These are phyloP conservation scores for Eucalyptus camaldulensis DNA, from an alignment of 345 rosid species.

Conservation along the genomic window DNA sequence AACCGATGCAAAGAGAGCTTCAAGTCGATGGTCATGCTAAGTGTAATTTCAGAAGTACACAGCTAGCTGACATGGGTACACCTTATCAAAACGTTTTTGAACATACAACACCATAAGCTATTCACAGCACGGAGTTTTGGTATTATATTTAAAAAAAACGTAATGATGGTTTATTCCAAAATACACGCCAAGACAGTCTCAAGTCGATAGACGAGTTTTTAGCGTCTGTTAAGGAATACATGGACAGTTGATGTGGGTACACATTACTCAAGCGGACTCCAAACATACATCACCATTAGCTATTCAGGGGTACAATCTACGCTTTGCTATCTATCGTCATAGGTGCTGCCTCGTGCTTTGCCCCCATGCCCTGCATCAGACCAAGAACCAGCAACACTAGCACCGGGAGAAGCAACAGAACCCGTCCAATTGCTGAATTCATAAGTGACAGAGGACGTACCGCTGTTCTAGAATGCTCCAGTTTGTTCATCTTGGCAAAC, in stretches of 20 bases:
- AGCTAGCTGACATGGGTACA: not conserved
- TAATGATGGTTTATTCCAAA: not conserved
- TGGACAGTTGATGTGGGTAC: not conserved
- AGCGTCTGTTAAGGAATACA: not conserved
- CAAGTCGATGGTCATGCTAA: not conserved
- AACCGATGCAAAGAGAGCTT: not conserved
- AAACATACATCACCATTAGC: not conserved
- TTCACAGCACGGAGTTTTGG: too few relatives aligned
- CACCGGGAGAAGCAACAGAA: not conserved
- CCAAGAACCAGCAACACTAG: not conserved
- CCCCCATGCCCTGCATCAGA: slow-evolving; percentile 1
- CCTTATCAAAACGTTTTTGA: not conserved
- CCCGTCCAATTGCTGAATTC: not conserved
- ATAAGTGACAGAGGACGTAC: not conserved
- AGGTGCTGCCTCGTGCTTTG: not conserved
- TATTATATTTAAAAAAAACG: not conserved
- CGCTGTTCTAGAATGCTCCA: not conserved
- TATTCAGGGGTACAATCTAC: not conserved
- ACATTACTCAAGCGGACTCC: not conserved
- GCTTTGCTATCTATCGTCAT: slow-evolving; percentile 14
- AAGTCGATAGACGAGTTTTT: not conserved
- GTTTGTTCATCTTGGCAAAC: slow-evolving; percentile 7
- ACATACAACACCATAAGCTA: not conserved
- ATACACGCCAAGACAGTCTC: not conserved
- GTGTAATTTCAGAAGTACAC: not conserved